Evolutionary conservation across 805 yeast species (phyloP).

Genomic region (Saturnispora halmiae): DNA sequence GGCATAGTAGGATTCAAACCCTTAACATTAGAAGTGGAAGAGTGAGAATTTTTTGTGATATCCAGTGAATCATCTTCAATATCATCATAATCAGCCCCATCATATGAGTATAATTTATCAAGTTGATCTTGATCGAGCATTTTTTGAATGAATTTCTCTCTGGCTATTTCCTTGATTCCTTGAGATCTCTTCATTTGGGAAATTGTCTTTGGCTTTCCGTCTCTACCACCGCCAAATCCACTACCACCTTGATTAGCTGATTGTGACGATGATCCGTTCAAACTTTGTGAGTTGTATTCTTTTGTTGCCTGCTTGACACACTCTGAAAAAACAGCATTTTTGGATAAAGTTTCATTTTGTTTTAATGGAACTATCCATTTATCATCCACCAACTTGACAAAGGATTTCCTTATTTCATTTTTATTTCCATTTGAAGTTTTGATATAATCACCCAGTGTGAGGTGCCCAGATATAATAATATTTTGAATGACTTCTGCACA

Average conservation of each 20-base stretch:
- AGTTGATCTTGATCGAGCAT: slow-evolving; percentile 5
- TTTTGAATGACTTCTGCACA: slow-evolving; percentile 58
- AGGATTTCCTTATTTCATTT: slow-evolving; percentile 29
- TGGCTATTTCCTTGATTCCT: slow-evolving; percentile 54
- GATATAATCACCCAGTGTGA: slow-evolving; percentile 45
- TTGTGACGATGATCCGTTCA: not conserved
- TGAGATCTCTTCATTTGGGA: slow-evolving; percentile 49
- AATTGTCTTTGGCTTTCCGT: slow-evolving; percentile 19
- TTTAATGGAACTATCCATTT: slow-evolving; percentile 44
- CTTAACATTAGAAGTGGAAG: slow-evolving; percentile 18
- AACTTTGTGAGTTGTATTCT: slow-evolving; percentile 9
- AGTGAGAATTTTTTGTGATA: slow-evolving; percentile 1
- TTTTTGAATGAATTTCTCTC: slow-evolving; percentile 21
- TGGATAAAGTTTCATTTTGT: slow-evolving; percentile 24
- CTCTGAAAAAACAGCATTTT: slow-evolving; percentile 28
- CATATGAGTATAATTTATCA: slow-evolving; percentile 5
- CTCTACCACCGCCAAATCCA: too few relatives aligned
- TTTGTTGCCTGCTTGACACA: slow-evolving; percentile 26
- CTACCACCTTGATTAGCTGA: not conserved
- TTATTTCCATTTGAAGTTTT: slow-evolving; percentile 21
- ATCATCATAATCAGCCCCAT: slow-evolving; percentile 10
- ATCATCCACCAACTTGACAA: slow-evolving; percentile 39
- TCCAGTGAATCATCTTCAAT: slow-evolving; percentile 9
- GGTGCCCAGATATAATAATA: slow-evolving; percentile 58
- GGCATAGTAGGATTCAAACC: slow-evolving; percentile 42